Evolutionary conservation across 1,139 yeast species (phyloP).

Genomic region (Debaryomycetaceae sp.): DNA sequence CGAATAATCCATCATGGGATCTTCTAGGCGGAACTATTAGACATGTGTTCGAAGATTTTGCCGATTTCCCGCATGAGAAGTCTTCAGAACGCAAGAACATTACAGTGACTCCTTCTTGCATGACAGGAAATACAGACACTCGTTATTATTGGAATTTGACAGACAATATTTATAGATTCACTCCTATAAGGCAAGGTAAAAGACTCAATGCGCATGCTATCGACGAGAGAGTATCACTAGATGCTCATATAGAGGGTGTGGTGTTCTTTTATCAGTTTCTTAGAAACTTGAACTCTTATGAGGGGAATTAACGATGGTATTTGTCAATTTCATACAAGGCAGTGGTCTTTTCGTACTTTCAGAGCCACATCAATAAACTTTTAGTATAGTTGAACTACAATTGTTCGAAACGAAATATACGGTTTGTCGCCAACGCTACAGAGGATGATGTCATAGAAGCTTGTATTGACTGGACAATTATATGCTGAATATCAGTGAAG

Average conservation of each 20-base stretch:
- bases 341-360: no score
- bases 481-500: no score
- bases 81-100: conserved; percentile 21
- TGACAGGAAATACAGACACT: conserved; percentile 38
- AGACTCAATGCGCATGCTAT: conserved; percentile 46
- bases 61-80: conserved; percentile 6
- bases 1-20: conserved; percentile 47
- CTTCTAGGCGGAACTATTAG: conserved; percentile 52
- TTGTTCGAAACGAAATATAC: no score
- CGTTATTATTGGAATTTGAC: conserved; percentile 32
- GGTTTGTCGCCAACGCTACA: no score
- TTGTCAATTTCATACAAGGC: no score
- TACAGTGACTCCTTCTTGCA: conserved; percentile 24
- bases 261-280: conserved; percentile 27
- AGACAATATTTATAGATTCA: conserved; percentile 25
- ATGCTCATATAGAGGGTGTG: conserved; percentile 53
- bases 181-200: conserved; percentile 16
- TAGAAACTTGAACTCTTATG: background rate
- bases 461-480: no score
- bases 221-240: conserved; percentile 51
- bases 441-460: no score
- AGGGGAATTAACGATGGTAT: background rate
- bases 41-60: conserved; percentile 49
- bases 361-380: no score
- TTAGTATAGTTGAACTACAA: no score